A percentile compares a stretch with the other conserved stretches of the same genome.
Conservation (phyloP, 441 rosid genomes). For the Croton laevigatus region DNA sequence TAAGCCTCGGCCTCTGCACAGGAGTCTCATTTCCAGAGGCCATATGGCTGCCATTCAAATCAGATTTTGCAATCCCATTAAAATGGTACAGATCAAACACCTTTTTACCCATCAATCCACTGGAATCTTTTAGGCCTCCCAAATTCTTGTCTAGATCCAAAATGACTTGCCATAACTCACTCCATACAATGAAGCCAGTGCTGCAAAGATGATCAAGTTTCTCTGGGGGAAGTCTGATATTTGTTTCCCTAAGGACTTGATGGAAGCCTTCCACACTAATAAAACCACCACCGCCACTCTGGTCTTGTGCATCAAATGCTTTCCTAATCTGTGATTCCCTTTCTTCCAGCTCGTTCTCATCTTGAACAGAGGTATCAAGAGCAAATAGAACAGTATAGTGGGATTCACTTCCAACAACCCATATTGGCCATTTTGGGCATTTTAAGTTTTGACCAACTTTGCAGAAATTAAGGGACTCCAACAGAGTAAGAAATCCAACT, state of each 20-base stretch:
- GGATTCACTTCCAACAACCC: constrained; percentile 99
- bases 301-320: constrained; percentile 92
- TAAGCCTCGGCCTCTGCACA: constrained; percentile 85
- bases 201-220: constrained; percentile 68
- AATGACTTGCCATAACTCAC: constrained; percentile 92
- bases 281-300: constrained; percentile 98
- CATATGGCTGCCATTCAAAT: constrained; percentile 63
- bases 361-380: constrained; percentile 77
- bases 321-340: constrained; percentile 83
- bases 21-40: constrained; percentile 51
- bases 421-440: constrained; percentile 95
- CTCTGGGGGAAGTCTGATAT: constrained; percentile 59
- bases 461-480: constrained; percentile 92
- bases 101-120: constrained; percentile 95
- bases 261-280: constrained; percentile 90
- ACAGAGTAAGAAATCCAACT: constrained; percentile 92
- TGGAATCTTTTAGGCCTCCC: constrained; percentile 88
- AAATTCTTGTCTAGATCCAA: constrained; percentile 67
- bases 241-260: constrained; percentile 67
- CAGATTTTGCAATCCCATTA: constrained; percentile 95
- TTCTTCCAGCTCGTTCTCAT: constrained; percentile 89
- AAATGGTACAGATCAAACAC: constrained; percentile 92
- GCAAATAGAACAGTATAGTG: constrained; percentile 96
- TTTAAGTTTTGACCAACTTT: constrained; percentile 92
- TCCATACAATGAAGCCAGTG: constrained; percentile 90